A percentile compares a stretch with the other conserved stretches of the same genome.
Conservation (phyloP, 148 eudicot species). For the Pouteria glomerata region DNA sequence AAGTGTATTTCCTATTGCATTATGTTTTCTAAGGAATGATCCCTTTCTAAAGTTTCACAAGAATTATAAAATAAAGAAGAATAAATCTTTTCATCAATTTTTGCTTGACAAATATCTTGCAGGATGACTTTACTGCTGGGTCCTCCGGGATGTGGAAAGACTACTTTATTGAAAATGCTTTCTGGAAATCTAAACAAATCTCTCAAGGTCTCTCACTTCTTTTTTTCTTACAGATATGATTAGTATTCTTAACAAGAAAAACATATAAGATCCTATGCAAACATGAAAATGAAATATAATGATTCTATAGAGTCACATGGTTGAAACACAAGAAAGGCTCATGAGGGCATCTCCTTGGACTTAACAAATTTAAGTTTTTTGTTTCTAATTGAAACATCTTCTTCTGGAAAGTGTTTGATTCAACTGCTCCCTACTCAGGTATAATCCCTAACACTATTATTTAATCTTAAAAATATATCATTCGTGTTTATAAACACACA, state of each 20-base stretch:
- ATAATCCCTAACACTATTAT: not conserved
- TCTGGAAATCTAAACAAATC: conserved; percentile 62
- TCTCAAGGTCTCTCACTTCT: conserved; percentile 45
- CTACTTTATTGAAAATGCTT: conserved; percentile 63
- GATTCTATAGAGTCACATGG: not conserved
- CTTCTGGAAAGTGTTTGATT: too few species aligned
- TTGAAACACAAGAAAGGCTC: not conserved
- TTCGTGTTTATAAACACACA: too few species aligned
- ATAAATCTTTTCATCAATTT: not conserved
- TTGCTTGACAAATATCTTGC: conserved; percentile 10
- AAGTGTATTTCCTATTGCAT: not conserved
- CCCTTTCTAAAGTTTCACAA: too few species aligned
- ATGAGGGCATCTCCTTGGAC: not conserved
- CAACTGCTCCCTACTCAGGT: too few species aligned
- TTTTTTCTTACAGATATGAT: not conserved
- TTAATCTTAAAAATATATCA: not conserved
- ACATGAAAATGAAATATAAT: not conserved
- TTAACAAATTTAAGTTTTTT: not conserved
- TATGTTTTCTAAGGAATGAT: not conserved
- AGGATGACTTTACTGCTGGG: conserved; percentile 78
- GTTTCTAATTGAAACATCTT: too few species aligned
- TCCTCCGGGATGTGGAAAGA: conserved; percentile 86
- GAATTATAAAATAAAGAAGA: not conserved
- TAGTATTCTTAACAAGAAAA: not conserved
- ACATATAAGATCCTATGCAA: not conserved